phyloP scores from a whole-genome alignment of 2,329 filamentous ascomycete genomes.

The Grosmannia serpens region DNA sequence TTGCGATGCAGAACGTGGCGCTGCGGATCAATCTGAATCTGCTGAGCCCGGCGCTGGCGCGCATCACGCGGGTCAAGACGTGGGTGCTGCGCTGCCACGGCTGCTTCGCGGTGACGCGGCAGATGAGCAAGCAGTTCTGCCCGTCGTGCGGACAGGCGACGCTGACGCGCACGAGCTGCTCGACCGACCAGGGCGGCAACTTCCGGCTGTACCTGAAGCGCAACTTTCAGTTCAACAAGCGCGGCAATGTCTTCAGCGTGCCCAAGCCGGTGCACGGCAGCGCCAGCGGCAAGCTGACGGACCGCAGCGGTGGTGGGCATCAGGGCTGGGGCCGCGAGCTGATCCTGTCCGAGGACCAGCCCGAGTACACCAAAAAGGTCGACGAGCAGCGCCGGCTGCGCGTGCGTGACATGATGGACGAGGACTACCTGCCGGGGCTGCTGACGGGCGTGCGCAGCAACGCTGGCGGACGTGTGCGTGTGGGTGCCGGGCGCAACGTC shows the following conservation, averaged over 20 bases:
- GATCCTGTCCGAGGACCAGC: conserved; percentile 89
- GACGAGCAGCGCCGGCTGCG: conserved; percentile 54
- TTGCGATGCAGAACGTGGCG: conserved; percentile 94
- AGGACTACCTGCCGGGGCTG: conserved; percentile 80
- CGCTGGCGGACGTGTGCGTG: conserved; percentile 55
- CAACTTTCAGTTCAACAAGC: conserved; percentile 93
- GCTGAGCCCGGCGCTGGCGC: conserved; percentile 63
- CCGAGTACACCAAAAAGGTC: conserved; percentile 64
- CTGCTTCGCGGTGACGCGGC: conserved; percentile 75
- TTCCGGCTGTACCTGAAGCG: conserved; percentile 82
- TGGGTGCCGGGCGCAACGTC: conserved; percentile 77
- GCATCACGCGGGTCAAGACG: conserved; percentile 75
- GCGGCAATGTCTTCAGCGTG: conserved; percentile 84
- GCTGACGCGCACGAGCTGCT: conserved; percentile 73
- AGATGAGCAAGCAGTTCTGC: conserved; percentile 87
- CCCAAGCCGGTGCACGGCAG: conserved; percentile 80
- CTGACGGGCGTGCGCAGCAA: conserved; percentile 65
- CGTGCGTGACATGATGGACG: conserved; percentile 82
- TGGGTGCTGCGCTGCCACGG: conserved; percentile 90
- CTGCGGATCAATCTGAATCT: conserved; percentile 74
- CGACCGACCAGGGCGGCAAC: conserved; percentile 62
- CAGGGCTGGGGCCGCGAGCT: conserved; percentile 76
- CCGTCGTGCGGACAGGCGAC: conserved; percentile 80
- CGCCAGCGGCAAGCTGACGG: conserved; percentile 62
- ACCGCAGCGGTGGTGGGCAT: conserved; percentile 52